Evolutionary conservation across 2,329 filamentous ascomycete genomes (phyloP).

Genomic region (Cryoendolithus antarcticus): DNA sequence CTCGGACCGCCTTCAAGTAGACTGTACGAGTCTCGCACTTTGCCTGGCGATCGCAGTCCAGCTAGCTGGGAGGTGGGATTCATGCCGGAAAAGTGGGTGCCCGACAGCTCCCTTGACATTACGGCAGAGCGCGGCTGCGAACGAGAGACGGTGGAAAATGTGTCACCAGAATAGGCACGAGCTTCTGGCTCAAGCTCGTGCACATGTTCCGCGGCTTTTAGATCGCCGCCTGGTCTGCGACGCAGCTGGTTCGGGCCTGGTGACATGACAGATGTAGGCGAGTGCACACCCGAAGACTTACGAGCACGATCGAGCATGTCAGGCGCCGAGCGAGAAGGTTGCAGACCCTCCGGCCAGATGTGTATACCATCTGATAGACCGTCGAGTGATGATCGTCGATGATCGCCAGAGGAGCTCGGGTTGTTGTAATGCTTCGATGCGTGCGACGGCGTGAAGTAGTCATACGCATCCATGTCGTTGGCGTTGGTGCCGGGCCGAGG

Average conservation of each 20-base stretch:
- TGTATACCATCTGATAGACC: constrained; percentile 15
- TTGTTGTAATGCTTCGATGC: background rate
- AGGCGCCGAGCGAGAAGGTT: background rate
- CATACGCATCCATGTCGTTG: constrained; percentile 3
- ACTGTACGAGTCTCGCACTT: constrained; percentile 19
- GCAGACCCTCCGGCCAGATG: constrained; percentile 12
- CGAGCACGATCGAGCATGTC: constrained; percentile 4
- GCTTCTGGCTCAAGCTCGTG: constrained; percentile 31
- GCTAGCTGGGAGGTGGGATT: constrained; percentile 4
- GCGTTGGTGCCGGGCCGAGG: constrained; percentile 7
- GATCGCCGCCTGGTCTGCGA: constrained; percentile 36
- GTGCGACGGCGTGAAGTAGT: constrained; percentile 3
- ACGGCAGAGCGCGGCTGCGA: constrained; percentile 7
- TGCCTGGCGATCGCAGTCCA: constrained; percentile 7
- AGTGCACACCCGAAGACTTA: constrained; percentile 30
- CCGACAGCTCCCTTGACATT: constrained; percentile 8
- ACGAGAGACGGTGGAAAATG: constrained; percentile 11
- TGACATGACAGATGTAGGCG: constrained; percentile 25
- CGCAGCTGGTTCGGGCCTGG: constrained; percentile 25
- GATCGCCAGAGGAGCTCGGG: background rate
- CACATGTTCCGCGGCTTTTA: constrained; percentile 34
- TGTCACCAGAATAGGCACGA: constrained; percentile 31
- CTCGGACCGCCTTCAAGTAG: constrained; percentile 23
- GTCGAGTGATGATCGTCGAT: constrained; percentile 3
- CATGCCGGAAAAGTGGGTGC: constrained; percentile 10